phyloP scores from a whole-genome alignment of 345 rosid genomes.

The Euphorbia pulcherrima region DNA sequence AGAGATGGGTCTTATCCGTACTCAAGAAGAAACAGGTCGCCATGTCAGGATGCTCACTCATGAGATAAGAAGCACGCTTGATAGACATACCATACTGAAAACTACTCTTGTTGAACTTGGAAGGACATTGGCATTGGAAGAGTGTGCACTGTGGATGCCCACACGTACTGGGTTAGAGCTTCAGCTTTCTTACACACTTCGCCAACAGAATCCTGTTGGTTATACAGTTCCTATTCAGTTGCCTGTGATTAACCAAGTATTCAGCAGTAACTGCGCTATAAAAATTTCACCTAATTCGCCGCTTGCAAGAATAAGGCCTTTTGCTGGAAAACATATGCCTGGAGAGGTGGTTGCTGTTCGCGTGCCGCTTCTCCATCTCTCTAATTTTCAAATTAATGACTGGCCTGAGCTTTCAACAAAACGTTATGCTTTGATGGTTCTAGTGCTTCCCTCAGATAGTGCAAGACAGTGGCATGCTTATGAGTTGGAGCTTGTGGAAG shows the following conservation, averaged over 20 bases:
- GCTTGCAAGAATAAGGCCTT: slow-evolving; percentile 76
- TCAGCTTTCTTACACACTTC: slow-evolving; percentile 88
- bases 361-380: slow-evolving; percentile 93
- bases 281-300: slow-evolving; percentile 90
- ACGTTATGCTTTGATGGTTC: slow-evolving; percentile 90
- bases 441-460: slow-evolving; percentile 97
- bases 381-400: slow-evolving; percentile 90
- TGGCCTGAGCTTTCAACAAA: slow-evolving; percentile 99
- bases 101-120: slow-evolving; percentile 96
- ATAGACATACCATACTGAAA: slow-evolving; percentile 82
- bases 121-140: slow-evolving; percentile 81
- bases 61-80: slow-evolving; percentile 93
- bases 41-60: slow-evolving; percentile 97
- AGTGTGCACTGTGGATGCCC: slow-evolving; percentile 99
- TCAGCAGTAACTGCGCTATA: slow-evolving; percentile 59
- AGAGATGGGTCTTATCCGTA: slow-evolving; percentile 95
- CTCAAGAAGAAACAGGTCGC: slow-evolving; percentile 94
- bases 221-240: slow-evolving; percentile 93
- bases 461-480: slow-evolving; percentile 98
- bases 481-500: slow-evolving; percentile 98
- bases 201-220: slow-evolving; percentile 88
- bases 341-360: slow-evolving; percentile 97
- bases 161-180: slow-evolving; percentile 92
- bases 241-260: slow-evolving; percentile 90
- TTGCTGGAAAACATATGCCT: slow-evolving; percentile 71